Base-by-base conservation (phyloP, 2,329 filamentous ascomycete species). In the Sordariomycetes sp. region DNA sequence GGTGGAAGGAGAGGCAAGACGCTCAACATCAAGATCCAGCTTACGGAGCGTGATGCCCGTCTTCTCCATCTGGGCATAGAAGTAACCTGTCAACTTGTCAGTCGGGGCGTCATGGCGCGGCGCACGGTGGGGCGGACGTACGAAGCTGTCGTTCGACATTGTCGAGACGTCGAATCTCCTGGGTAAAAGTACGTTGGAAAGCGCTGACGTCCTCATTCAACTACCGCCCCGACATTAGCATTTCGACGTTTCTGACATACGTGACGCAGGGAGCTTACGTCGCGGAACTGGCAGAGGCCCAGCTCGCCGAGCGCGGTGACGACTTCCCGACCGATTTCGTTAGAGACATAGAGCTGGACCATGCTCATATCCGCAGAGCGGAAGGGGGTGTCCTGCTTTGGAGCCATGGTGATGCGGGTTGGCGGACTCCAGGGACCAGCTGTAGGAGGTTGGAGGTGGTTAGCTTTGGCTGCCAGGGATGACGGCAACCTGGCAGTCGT, bases 291-390 rank as follows among this genome's bases (percentile, higher is more conserved):
- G 59, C 96, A 88, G 52, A 92, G 75, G 38, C 92, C 92, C 53
- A 98, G 76, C 73, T 98, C 92, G 55, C 92, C 92, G 45, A 98
- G 71, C 37, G 90, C 90, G 55, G 88, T 94, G 43, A 96, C 88
- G 50, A 95, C 90, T 68, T 98, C 93, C 56, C 92, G 80, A 50
- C 92, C 90, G 49, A 98, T 96, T 72, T 98, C 92, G 59, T 95
- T 96, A 54, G 92, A 86, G 53, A 98, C 93, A 66, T 96, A 98
- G 54, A 98, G 82, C 79, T 98, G 92, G 55, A 94, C 94, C 82
- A 98, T 82, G 74, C 87, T 95, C 92, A 98, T 98, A 64, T 95
- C 86, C 85, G 87, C 86, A 59, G 92, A 98, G 75, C 93, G 90
- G 80, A 98, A 96, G 70, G 95, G 85, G 63, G 88, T 94, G 68